Evolutionary conservation across 495 filamentous ascomycete species (phyloP), one percentile per base, ranked within the genome.

Genomic region (Lasiosphaeris hirsuta): DNA sequence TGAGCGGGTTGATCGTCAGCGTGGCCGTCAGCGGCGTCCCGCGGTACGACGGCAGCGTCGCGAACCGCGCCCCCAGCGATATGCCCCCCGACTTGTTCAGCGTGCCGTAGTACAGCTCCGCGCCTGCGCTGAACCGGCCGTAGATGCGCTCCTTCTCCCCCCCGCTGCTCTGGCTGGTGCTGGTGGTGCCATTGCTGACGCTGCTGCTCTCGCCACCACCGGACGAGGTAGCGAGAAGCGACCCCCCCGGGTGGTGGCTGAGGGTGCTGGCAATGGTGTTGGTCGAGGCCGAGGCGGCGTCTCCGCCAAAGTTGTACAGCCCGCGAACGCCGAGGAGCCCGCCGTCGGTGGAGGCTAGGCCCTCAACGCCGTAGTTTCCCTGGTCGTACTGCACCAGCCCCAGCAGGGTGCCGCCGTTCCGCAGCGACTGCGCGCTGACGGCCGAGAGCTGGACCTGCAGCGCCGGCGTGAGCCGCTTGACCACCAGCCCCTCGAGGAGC

Each of bases 1-100:
- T 97, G 10, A 98, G 78, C 0, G 94, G 94, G 47, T 95, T 96
- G 35, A 97, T 68, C 11, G 90, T 95, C 60, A 94, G 74, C 5
- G 94, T 97, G 57, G 96, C 90, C 7, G 94, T 97, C 59, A 96
- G 87, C 0, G 94, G 94, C 49, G 93, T 79, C 41, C 89, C 86
- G 0, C 85, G 87, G 58, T 96, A 87, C 7, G 84, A 80, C n/a
- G 95, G 92, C 30, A 98, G 75, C 5, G 95, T 98, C 19, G 88
- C 87, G 65, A 97, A 98, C 41, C 94, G 83, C 15, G 92, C 75
- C 2, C 93, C 94, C n/a, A 82, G 58, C 38, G 81, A 81, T 67
- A 84, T 84, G 55, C 94, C 94, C 19, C 93, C 87, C 13, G 90
- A 86, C 46, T 96, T 96, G 62, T 96, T 97, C 14, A 96, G 75